phyloP scores from a whole-genome alignment of 1,284 basidiomycete genomes.

The Cyathus pygmaeus region DNA sequence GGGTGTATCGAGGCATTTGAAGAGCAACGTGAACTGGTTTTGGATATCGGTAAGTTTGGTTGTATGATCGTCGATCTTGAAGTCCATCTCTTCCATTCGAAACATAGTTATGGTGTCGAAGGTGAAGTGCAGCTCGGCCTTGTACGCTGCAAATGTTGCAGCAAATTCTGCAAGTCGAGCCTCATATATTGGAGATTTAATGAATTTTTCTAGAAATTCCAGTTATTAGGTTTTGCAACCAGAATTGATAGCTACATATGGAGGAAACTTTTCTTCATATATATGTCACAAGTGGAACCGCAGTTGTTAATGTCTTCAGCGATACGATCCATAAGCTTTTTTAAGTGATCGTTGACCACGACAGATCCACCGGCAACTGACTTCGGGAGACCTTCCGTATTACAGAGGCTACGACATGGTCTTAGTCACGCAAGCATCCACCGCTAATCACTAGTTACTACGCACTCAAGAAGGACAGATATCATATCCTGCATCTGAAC shows the following conservation, averaged over 20 bases:
- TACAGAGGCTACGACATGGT: too few relatives aligned
- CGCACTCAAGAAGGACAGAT: not conserved
- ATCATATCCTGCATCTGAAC: conserved; percentile 17
- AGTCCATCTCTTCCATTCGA: conserved; percentile 23
- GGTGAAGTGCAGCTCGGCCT: conserved; percentile 40
- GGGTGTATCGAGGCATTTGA: conserved; percentile 34
- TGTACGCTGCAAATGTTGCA: conserved; percentile 41
- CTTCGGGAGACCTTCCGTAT: too few relatives aligned
- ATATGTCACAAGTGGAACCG: conserved; percentile 14
- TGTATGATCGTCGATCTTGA: conserved; percentile 30
- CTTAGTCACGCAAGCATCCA: not conserved
- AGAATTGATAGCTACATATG: not conserved
- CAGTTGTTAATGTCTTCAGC: conserved; percentile 16
- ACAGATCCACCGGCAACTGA: not conserved
- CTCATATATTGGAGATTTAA: conserved; percentile 51
- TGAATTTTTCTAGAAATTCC: conserved; percentile 38
- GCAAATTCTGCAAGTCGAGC: conserved; percentile 42
- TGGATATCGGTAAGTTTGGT: conserved; percentile 13
- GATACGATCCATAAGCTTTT: conserved; percentile 11
- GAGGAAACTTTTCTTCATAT: conserved; percentile 5
- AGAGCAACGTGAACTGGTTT: conserved; percentile 29
- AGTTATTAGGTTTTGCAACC: not conserved
- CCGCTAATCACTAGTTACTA: not conserved
- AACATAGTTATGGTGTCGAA: too few relatives aligned
- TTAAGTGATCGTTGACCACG: conserved; percentile 1